These are phyloP conservation scores for Oxytropis ochrocephala DNA, from an alignment of 306 rosid genomes.

Conservation along the genomic window DNA sequence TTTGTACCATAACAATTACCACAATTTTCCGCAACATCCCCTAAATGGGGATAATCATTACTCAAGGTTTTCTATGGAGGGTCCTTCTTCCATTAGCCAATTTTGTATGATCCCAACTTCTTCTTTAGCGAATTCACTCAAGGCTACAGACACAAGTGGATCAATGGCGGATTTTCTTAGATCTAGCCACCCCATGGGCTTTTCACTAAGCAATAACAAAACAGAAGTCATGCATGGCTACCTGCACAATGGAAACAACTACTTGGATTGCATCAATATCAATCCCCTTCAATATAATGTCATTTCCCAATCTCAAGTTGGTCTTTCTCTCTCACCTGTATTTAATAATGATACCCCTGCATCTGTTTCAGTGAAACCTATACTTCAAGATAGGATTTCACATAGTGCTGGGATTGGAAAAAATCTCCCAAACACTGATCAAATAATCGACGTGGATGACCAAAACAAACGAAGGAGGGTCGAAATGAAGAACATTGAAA, in stretches of 20 bases:
- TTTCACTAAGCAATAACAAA: constrained; percentile 10
- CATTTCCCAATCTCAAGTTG: too few species aligned
- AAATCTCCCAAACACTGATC: too few species aligned
- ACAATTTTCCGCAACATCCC: neutral
- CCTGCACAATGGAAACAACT: neutral
- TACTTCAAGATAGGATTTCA: too few species aligned
- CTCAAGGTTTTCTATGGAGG: neutral
- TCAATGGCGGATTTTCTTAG: neutral
- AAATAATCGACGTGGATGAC: too few species aligned
- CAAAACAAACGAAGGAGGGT: too few species aligned
- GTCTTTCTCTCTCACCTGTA: too few species aligned
- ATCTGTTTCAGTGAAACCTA: too few species aligned
- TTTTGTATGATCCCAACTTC: constrained; percentile 16
- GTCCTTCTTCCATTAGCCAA: constrained; percentile 15
- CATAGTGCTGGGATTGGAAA: too few species aligned
- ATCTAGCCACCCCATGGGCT: neutral
- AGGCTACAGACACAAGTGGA: neutral
- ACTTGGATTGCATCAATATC: constrained; percentile 15
- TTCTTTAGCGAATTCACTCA: neutral
- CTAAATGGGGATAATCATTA: neutral
- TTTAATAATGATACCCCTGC: too few species aligned
- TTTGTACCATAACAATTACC: constrained; percentile 12
- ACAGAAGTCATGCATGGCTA: constrained; percentile 28
- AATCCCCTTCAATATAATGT: neutral
- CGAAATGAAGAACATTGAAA: too few species aligned